These are phyloP conservation scores for Nepenthes alata DNA, from an alignment of 179 eudicot genomes.

Conservation along the genomic window DNA sequence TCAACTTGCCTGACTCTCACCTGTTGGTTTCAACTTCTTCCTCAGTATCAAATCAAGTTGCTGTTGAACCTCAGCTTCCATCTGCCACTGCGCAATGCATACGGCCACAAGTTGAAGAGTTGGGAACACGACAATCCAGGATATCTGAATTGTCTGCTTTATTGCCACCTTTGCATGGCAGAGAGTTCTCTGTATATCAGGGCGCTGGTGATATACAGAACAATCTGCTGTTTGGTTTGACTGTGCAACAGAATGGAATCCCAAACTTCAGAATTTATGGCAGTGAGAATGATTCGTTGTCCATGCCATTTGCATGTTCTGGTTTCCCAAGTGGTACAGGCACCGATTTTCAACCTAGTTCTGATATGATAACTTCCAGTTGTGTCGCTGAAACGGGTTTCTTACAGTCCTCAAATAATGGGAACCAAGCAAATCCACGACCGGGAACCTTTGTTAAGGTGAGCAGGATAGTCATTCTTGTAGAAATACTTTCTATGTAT, in stretches of 20 bases:
- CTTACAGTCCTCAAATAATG: constrained; percentile 10
- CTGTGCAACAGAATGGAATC: constrained; percentile 26
- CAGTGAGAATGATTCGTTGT: constrained; percentile 32
- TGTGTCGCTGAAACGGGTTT: constrained; percentile 11
- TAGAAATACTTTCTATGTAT: too few species aligned
- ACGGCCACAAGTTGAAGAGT: constrained; percentile 13
- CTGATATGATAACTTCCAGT: constrained; percentile 7
- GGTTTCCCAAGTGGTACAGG: constrained; percentile 3
- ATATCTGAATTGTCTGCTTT: constrained; percentile 19
- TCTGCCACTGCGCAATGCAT: constrained; percentile 14
- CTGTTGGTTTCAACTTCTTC: constrained; percentile 25
- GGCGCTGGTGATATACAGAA: constrained; percentile 26
- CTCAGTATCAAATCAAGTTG: constrained; percentile 37
- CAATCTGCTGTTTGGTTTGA: constrained; percentile 39
- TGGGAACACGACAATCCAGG: constrained; percentile 19
- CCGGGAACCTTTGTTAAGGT: constrained; percentile 15
- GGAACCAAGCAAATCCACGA: constrained; percentile 7
- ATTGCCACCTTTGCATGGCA: constrained; percentile 51
- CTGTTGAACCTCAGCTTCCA: constrained; percentile 18
- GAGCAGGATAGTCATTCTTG: neutral
- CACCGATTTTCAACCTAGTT: constrained; percentile 4
- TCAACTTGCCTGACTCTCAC: constrained; percentile 26
- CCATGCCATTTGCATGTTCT: constrained; percentile 11
- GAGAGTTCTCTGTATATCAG: constrained; percentile 39
- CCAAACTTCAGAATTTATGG: constrained; percentile 14